Evolutionary conservation across 306 rosid genomes (phyloP), one percentile per base, ranked within the genome.

Genomic region (Mucuna pruriens): DNA sequence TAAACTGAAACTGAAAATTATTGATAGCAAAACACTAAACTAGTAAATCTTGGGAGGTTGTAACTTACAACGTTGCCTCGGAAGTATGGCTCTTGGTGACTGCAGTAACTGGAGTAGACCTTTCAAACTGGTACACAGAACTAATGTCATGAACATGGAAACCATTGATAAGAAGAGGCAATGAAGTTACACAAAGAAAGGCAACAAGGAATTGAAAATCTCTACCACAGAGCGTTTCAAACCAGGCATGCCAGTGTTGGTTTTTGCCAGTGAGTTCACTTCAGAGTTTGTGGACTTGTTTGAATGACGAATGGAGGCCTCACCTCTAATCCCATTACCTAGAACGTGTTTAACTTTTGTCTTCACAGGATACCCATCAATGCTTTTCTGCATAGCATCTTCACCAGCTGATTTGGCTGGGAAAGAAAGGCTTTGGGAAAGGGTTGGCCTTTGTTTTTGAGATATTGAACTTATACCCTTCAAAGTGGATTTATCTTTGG

Each of bases 381-480:
- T 58, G 84, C 90, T 95, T 84, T 91, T 95, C 80, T 83, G 92
- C 84, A 90, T 74, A 65, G 84, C 82, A 79, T 91, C 92, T 44
- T 78, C 87, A 33, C 82, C 26, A 54, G 65, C 66, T 55, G 90
- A 77, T 87, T 83, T 91, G 34, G 91, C 33, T 17, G 97, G 97
- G 85, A 96, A 89, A 17, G 97, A 93, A 52, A 92, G 84, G 79
- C 94, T 96, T 85, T 92, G 99, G 77, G 98, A 89, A 73, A 92
- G 90, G 4, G 54, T 40, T 76, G 82, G 76, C 79, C 86, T 85
- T 54, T 82, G 91, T 58, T 77, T 90, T 19, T 84, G 88, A 74
- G 92, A 67, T 67, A 79, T 19, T n/a, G 84, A 83, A 19, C 71
- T 76, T 31, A 83, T 23, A 15, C 76, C 82, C 63, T 88, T 91